Evolutionary conservation across 768 basidiomycete species (phyloP), one percentile per base, ranked within the genome.

Genomic region (Omphalotus guepiniiformis): DNA sequence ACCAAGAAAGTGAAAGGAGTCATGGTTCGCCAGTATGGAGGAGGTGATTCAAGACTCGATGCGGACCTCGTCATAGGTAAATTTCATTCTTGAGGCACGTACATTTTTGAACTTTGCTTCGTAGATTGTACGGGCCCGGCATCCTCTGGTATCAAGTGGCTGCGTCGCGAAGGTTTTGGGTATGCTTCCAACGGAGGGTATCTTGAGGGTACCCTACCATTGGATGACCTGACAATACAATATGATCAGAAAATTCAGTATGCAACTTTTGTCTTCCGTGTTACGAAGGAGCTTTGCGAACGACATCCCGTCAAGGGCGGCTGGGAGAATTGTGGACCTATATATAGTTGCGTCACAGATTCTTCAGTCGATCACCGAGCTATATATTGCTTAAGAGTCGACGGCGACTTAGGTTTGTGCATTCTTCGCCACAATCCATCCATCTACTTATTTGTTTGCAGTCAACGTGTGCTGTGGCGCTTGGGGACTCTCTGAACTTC

Each of bases 201-300:
- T 39, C 15, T 12, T 13, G n/a, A 30, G 6, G 36, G 37, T 7
- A 29, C 36, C 28, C 39, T 27, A 26, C 25, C 46, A 4, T 27
- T 55, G 13, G 12, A 49, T 2, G 36, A 38, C 4, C 23, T 52
- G 4, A 56, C 44, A 38, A 28, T 50, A 16, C 18, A 49, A 12
- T 56, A 56, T 29, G 49, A 57, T 23, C 49, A 55, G n/a, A 55
- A 58, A 21, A 49, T 60, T 49, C 45, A 40, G 6, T 61, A 60
- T 26, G 38, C 48, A 2, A 53, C 49, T 16, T 44, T 35, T 19
- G 27, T 45, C 15, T 58, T 53, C 41, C 36, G 47, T 9, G 44
- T 59, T 23, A 32, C 52, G 3, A 48, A 55, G 3, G 21, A 34
- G 4, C 11, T 56, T n/a, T 23, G 39, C 4, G 40, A 38, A n/a